phyloP scores from a whole-genome alignment of 257 asterid genomes.

The Penstemon eatonii region DNA sequence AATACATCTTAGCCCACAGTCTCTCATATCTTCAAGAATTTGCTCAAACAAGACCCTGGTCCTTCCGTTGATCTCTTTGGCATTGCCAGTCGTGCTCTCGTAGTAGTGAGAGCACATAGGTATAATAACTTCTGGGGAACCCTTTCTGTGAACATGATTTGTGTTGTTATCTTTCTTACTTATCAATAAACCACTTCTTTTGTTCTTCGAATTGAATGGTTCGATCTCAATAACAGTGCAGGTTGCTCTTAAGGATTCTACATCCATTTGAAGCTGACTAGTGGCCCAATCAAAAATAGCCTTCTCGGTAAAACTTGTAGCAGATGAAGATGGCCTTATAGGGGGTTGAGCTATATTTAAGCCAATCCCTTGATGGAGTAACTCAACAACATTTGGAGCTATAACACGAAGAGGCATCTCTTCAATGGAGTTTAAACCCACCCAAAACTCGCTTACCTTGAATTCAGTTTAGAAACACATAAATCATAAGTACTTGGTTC shows the following conservation, averaged over 20 bases:
- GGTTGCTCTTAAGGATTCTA: constrained; percentile 12
- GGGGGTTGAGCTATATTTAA: constrained; percentile 29
- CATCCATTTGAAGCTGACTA: constrained; percentile 25
- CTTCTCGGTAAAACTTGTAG: constrained; percentile 27
- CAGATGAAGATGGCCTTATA: constrained; percentile 16
- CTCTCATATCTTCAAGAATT: constrained; percentile 30
- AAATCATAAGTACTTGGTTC: too few relatives aligned
- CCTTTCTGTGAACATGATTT: constrained; percentile 34
- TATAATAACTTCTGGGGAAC: constrained; percentile 30
- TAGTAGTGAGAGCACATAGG: constrained; percentile 38
- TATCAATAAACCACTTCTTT: constrained; percentile 30
- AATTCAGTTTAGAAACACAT: too few relatives aligned
- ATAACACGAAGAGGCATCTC: constrained; percentile 15
- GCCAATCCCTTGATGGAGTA: constrained; percentile 34
- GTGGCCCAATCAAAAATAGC: constrained; percentile 31
- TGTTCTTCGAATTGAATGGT: constrained; percentile 30
- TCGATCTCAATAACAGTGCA: constrained; percentile 30
- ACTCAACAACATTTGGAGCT: constrained; percentile 25
- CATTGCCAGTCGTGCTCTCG: constrained; percentile 25
- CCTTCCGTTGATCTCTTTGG: neutral
- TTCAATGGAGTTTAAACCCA: constrained; percentile 30
- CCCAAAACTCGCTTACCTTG: constrained; percentile 24
- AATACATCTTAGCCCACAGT: constrained; percentile 34
- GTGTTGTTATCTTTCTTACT: constrained; percentile 29
- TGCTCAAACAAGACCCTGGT: constrained; percentile 15